Percentiles rank a stretch among this genome's conserved stretches.
phyloP scores from a whole-genome alignment of 345 rosid species.

The Rhodamnia argentea region DNA sequence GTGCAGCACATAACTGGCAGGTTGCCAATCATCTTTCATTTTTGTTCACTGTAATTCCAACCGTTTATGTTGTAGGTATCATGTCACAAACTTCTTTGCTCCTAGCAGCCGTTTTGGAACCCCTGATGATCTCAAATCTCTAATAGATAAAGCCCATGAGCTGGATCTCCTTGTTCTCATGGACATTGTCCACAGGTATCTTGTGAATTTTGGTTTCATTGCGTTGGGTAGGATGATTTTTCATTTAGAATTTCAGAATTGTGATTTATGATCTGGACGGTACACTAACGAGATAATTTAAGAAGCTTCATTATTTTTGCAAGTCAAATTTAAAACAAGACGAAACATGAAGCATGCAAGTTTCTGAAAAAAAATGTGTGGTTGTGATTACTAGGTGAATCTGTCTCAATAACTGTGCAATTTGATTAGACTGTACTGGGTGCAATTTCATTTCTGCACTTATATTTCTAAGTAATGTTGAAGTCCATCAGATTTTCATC shows the following conservation, averaged over 20 bases:
- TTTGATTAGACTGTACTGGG: neutral
- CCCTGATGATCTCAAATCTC: constrained; percentile 92
- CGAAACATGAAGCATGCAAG: neutral
- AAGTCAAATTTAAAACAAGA: neutral
- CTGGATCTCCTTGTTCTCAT: constrained; percentile 89
- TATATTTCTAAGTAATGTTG: neutral
- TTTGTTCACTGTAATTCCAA: neutral
- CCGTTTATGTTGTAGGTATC: constrained; percentile 60
- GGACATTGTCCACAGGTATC: constrained; percentile 98
- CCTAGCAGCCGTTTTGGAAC: constrained; percentile 98
- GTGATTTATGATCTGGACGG: neutral
- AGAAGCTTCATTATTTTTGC: neutral
- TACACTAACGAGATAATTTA: neutral
- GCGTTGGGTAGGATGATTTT: neutral
- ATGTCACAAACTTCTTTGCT: constrained; percentile 90
- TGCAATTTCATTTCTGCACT: neutral
- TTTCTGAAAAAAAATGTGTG: neutral
- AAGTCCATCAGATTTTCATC: neutral
- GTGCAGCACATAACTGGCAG: neutral
- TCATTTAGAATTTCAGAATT: neutral
- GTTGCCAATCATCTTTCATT: neutral
- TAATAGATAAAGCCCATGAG: constrained; percentile 94
- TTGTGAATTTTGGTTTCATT: neutral
- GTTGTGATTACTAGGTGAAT: neutral
- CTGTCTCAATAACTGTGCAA: neutral